Conservation (phyloP, 345 rosid genomes). For the Jatropha curcas region DNA sequence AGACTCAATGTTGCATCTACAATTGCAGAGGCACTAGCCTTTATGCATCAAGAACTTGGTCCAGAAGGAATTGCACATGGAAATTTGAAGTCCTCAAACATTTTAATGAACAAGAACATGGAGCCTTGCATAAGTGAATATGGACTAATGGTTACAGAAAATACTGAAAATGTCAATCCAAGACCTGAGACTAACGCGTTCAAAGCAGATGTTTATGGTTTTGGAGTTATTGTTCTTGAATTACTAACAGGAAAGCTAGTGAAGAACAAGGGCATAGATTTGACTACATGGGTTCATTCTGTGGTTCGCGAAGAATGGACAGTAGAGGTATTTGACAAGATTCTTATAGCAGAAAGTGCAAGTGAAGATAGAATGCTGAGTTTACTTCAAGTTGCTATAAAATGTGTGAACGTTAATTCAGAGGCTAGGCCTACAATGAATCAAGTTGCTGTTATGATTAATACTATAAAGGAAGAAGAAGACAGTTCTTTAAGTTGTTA, state of each 20-base stretch:
- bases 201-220: constrained; percentile 42
- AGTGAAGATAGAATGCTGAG: constrained; percentile 60
- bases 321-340: constrained; percentile 58
- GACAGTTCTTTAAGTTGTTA: constrained; percentile 37
- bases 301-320: constrained; percentile 67
- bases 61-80: constrained; percentile 48
- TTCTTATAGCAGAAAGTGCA: constrained; percentile 43
- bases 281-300: constrained; percentile 58
- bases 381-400: constrained; percentile 58
- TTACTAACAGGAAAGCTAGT: constrained; percentile 52
- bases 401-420: constrained; percentile 41
- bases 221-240: constrained; percentile 59
- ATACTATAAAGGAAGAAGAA: constrained; percentile 53
- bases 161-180: constrained; percentile 11
- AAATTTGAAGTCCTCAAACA: constrained; percentile 63
- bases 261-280: constrained; percentile 42
- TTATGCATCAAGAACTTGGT: constrained; percentile 47
- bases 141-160: constrained; percentile 40
- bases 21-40: constrained; percentile 44
- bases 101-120: constrained; percentile 47
- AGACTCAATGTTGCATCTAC: constrained; percentile 46
- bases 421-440: constrained; percentile 43
- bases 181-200: constrained; percentile 16
- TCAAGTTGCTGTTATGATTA: constrained; percentile 50
- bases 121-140: constrained; percentile 66